Evolutionary conservation across 2,329 filamentous ascomycete genomes (phyloP).

Genomic region (Thelonectria olida): DNA sequence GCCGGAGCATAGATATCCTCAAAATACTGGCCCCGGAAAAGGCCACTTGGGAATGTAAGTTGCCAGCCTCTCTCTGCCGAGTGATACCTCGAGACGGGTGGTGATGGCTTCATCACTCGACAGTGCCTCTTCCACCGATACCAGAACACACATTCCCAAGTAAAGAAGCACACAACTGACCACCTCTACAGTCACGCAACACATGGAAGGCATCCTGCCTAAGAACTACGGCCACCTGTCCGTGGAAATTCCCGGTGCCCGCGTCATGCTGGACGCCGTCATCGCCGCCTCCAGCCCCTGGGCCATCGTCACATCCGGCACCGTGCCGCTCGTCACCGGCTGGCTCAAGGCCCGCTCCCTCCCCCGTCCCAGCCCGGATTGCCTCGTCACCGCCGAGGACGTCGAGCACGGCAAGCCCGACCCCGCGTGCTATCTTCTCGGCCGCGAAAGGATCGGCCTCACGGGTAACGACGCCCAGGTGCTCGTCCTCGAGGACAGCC

Average conservation of each 20-base stretch:
- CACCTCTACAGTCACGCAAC: conserved; percentile 71
- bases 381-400: conserved; percentile 79
- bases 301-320: conserved; percentile 88
- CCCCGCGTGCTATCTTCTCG: conserved; percentile 77
- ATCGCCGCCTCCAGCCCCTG: conserved; percentile 73
- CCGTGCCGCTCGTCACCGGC: conserved; percentile 71
- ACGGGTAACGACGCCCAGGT: conserved; percentile 59
- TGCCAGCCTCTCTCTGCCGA: not conserved
- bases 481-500: conserved; percentile 88
- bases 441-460: conserved; percentile 68
- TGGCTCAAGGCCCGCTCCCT: conserved; percentile 76
- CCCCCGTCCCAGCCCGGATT: conserved; percentile 63
- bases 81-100: not conserved
- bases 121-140: not conserved
- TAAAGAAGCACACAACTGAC: conserved; percentile 22
- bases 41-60: conserved; percentile 92
- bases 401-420: conserved; percentile 81
- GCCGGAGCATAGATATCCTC: conserved; percentile 87
- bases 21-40: conserved; percentile 81
- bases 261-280: conserved; percentile 73
- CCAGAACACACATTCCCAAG: conserved; percentile 3
- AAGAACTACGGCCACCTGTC: conserved; percentile 80
- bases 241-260: conserved; percentile 85
- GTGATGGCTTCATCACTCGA: conserved; percentile 19
- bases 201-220: conserved; percentile 82